Evolutionary conservation across 371 early-diverging fungal species (phyloP), one percentile per base, ranked within the genome.

Genomic region (Actinomortierella ambigua): DNA sequence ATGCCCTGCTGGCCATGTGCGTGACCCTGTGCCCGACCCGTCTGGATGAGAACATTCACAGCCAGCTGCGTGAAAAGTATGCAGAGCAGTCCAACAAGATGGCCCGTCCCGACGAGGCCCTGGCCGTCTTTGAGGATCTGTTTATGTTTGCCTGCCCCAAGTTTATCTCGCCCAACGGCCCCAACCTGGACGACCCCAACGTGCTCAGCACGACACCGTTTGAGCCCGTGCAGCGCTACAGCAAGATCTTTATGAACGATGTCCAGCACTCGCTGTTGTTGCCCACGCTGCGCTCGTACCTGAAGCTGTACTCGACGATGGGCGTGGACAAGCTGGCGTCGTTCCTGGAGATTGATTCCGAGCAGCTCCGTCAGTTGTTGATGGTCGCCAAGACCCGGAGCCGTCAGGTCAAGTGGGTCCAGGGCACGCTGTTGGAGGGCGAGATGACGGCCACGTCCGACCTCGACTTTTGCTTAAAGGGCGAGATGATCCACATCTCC

Each of bases 291-390:
- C 85, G 96, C 23, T 95, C 95, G 20, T 96, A 93, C 88, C 86
- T 97, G 69, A 95, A 94, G 82, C 85, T 97, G 48, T 97, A 96
- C 83, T 93, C 95, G 18, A 90, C 93, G 43, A 89, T 97, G 88
- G 87, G 88, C 34, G 85, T 94, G 51, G 90, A 89, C 59, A 94
- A 95, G 77, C 82, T 97, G 67, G 93, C 97, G 18, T 83, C 89
- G 50, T 93, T 97, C 80, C 75, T 97, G 55, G 95, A 95, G 49
- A 81, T 91, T 62, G 88, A 88, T 24, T 82, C 91, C 7, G 91
- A 91, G 43, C 92, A 94, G 71, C 79, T 91, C 43, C 86, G 85
- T 78, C 76, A 57, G n/a, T 48, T 61, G 78, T 82, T 97, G 56
- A 84, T 96, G 81, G 86, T 95, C 53, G 92, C 91, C 79, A 97